Evolutionary conservation across 129 eudicot species (phyloP), one percentile per base, ranked within the genome.

Genomic region (Logfia minima): DNA sequence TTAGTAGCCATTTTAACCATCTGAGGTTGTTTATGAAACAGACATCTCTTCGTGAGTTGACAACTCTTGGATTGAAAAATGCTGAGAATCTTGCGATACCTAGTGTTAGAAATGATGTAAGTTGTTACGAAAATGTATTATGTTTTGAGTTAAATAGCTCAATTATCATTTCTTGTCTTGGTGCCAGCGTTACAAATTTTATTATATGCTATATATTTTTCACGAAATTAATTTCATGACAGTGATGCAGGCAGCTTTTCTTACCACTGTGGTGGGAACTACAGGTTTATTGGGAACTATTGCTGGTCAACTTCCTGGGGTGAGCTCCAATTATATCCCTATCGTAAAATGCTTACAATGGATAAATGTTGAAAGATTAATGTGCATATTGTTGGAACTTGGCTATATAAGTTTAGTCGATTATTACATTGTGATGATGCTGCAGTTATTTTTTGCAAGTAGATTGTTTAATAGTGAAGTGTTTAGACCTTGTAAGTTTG

Each of bases 171-270:
- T 24, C 2, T 78, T 32, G 34, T 11, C 4, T 31, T 80, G 35
- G 26, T 73, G 53, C 16, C 52, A 26, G 59, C n/a, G 71, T 6
- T 69, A 51, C 29, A 2, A 26, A 51, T 58, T 9, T 55, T 56
- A 35, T 43, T 61, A 31, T 31, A 31, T 31, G 34, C 2, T 31
- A 31, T 31, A 31, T 31, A 31, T 31, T 34, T 34, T 34, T 34
- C 37, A 34, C 8, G 37, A 34, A 34, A 34, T 81, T 92, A 88
- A 91, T 86, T 82, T 86, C 83, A 76, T 85, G 84, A 85, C 97
- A 91, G 96, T 95, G 85, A 85, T 95, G 97, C 99, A 95, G 99
- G 99, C 97, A 55, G 99, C 97, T 82, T 95, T 95, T 81, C 97
- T 95, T 73, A 82, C 85, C 78, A 89, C 99, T 18, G 99, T 95